phyloP scores from a whole-genome alignment of 2,329 filamentous ascomycete genomes.

The Coleophoma eucalyptorum region DNA sequence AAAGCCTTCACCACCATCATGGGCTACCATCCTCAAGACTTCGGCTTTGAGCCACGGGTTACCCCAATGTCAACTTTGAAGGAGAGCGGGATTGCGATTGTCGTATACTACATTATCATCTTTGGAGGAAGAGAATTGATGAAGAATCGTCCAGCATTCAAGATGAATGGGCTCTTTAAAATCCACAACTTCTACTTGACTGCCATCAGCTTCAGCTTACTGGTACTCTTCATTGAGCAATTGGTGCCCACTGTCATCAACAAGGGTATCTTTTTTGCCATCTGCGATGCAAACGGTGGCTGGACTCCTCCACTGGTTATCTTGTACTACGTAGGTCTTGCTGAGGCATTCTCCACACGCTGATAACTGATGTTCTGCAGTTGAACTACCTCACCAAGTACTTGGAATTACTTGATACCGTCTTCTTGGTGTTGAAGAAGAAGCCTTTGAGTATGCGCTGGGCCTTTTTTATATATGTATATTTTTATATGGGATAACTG shows the following conservation, averaged over 20 bases:
- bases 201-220: slow-evolving; percentile 72
- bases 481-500: background rate
- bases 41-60: slow-evolving; percentile 74
- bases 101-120: slow-evolving; percentile 89
- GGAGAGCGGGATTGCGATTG: slow-evolving; percentile 74
- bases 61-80: slow-evolving; percentile 90
- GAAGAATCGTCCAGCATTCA: slow-evolving; percentile 80
- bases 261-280: slow-evolving; percentile 81
- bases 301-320: slow-evolving; percentile 94
- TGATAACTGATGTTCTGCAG: slow-evolving; percentile 47
- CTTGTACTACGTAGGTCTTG: slow-evolving; percentile 83
- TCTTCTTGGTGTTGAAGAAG: slow-evolving; percentile 98
- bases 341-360: background rate
- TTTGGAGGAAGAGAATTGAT: slow-evolving; percentile 91
- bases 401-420: slow-evolving; percentile 89
- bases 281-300: slow-evolving; percentile 77
- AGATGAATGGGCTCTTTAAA: slow-evolving; percentile 87
- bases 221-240: slow-evolving; percentile 88
- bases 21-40: slow-evolving; percentile 83
- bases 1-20: slow-evolving; percentile 73
- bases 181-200: slow-evolving; percentile 97
- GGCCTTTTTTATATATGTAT: background rate
- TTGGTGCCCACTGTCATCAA: slow-evolving; percentile 78
- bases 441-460: slow-evolving; percentile 76
- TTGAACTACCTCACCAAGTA: slow-evolving; percentile 99